Conservation (phyloP, 2,329 filamentous ascomycete species). For the Achaetomium macrosporum region DNA sequence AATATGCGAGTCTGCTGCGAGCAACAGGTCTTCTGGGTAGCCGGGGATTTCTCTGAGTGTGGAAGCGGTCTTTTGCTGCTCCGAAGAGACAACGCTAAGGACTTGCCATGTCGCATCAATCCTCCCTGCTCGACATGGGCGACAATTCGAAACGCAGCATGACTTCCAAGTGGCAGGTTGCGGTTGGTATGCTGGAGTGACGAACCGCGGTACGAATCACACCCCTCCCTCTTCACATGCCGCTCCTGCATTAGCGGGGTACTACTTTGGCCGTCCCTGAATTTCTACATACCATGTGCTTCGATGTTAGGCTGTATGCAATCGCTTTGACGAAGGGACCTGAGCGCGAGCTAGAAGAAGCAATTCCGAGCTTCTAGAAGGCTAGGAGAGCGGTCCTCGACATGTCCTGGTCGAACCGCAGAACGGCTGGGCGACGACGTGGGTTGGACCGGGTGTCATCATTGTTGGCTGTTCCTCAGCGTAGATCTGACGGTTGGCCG, state of each 20-base stretch:
- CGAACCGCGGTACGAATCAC: slow-evolving; percentile 12
- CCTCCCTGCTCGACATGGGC: not conserved
- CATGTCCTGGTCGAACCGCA: not conserved
- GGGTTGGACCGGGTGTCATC: too few relatives aligned
- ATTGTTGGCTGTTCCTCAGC: too few relatives aligned
- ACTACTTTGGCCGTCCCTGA: slow-evolving; percentile 20
- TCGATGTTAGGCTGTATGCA: slow-evolving; percentile 10
- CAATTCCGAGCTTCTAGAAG: slow-evolving; percentile 12
- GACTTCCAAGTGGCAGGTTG: not conserved
- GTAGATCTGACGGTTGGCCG: not conserved
- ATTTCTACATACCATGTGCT: slow-evolving; percentile 18
- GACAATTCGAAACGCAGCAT: not conserved
- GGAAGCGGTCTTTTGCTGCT: not conserved
- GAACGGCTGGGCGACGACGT: not conserved
- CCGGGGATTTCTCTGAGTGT: not conserved
- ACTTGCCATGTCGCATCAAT: slow-evolving; percentile 8
- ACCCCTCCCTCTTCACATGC: slow-evolving; percentile 13
- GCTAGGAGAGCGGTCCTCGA: slow-evolving; percentile 1
- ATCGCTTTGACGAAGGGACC: slow-evolving; percentile 9
- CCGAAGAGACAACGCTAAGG: not conserved
- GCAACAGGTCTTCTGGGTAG: not conserved
- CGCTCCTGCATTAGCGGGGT: slow-evolving; percentile 24
- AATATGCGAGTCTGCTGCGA: slow-evolving; percentile 13
- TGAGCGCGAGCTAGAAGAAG: not conserved
- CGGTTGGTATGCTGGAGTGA: not conserved